Evolutionary conservation across 179 eudicot species (phyloP).

Genomic region (Beta lomatogona): DNA sequence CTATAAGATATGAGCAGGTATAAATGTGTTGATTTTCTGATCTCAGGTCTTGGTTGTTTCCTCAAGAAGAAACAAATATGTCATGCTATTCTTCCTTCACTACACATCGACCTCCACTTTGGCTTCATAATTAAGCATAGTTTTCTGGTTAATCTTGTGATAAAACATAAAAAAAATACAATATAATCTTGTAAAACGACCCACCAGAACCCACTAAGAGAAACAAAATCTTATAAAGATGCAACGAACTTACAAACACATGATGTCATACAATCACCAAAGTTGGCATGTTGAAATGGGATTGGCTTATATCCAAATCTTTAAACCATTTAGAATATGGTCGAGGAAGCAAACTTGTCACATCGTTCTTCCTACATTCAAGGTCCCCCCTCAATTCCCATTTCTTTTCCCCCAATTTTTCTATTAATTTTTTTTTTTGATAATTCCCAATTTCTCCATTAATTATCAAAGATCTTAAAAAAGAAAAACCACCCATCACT

Average conservation of each 20-base stretch:
- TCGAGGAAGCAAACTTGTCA: conserved; percentile 25
- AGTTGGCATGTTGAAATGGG: conserved; percentile 5
- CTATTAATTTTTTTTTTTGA: too few species aligned
- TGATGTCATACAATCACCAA: conserved; percentile 29
- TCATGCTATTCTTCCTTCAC: not conserved
- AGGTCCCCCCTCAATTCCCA: not conserved
- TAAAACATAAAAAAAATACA: not conserved
- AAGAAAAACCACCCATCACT: not conserved
- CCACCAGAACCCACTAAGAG: conserved; percentile 18
- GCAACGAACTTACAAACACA: not conserved
- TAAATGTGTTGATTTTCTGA: conserved; percentile 8
- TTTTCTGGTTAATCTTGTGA: not conserved
- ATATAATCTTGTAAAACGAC: not conserved
- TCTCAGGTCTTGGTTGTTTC: conserved; percentile 21
- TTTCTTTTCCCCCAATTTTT: not conserved
- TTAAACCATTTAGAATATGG: not conserved
- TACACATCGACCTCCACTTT: conserved; percentile 10
- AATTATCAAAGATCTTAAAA: not conserved
- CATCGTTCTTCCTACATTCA: not conserved
- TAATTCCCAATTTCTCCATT: not conserved
- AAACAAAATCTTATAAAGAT: not conserved
- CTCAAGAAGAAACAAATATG: conserved; percentile 25
- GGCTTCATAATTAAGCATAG: not conserved
- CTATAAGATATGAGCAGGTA: conserved; percentile 15
- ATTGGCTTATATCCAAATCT: conserved; percentile 13